phyloP scores from a whole-genome alignment of 495 filamentous ascomycete genomes.

The Haplographium delicatum region DNA sequence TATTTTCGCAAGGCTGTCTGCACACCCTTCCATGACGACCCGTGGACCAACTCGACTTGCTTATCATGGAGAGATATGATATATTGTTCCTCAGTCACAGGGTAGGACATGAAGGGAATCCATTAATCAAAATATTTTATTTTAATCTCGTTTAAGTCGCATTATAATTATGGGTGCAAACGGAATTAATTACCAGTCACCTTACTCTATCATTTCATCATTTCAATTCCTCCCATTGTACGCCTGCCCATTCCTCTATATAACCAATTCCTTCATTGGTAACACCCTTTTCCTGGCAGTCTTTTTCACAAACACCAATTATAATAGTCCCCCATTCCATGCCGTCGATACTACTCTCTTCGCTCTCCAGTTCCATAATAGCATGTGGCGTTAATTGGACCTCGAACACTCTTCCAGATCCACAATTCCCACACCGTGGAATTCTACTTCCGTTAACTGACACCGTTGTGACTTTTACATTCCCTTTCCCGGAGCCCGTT shows the following conservation, averaged over 20 bases:
- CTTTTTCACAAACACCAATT: constrained; percentile 70
- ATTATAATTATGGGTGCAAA: too few species aligned
- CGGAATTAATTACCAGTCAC: too few species aligned
- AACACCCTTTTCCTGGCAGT: constrained; percentile 56
- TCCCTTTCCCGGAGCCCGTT: constrained; percentile 13
- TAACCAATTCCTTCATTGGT: constrained; percentile 54
- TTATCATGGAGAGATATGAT: too few species aligned
- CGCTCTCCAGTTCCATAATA: constrained; percentile 82
- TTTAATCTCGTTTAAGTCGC: background rate
- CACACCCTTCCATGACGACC: too few species aligned
- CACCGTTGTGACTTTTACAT: constrained; percentile 19
- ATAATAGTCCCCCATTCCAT: constrained; percentile 99
- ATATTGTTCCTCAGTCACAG: too few species aligned
- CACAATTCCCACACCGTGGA: constrained; percentile 73
- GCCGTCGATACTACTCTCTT: constrained; percentile 71
- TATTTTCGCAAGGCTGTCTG: constrained; percentile 5
- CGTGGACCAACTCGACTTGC: too few species aligned
- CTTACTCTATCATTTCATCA: constrained; percentile 3
- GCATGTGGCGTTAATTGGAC: constrained; percentile 86
- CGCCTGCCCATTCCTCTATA: constrained; percentile 91
- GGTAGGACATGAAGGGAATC: too few species aligned
- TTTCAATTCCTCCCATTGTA: constrained; percentile 84
- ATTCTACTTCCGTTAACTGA: constrained; percentile 36
- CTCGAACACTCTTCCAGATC: constrained; percentile 74
- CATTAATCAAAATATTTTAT: background rate